phyloP scores from a whole-genome alignment of 768 basidiomycete species.

The Amanita rimosa region DNA sequence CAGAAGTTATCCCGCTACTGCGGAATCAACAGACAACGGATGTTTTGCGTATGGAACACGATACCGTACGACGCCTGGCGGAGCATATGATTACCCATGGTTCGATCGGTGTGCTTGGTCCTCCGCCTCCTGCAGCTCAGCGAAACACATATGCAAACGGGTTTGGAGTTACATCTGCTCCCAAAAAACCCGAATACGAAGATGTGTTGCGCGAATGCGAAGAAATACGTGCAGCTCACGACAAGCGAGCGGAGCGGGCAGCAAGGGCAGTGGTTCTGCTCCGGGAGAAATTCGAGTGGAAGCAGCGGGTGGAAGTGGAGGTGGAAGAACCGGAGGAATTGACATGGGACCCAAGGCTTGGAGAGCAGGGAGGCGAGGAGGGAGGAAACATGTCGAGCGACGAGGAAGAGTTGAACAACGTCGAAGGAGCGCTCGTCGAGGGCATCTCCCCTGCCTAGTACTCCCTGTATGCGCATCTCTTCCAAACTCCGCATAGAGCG shows the following conservation, averaged over 20 bases:
- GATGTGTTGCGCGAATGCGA: constrained; percentile 59
- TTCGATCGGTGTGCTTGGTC: constrained; percentile 36
- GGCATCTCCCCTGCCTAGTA: constrained; percentile 1
- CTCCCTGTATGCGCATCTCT: not conserved
- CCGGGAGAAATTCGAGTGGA: constrained; percentile 74
- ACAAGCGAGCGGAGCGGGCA: constrained; percentile 65
- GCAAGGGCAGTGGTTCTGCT: constrained; percentile 72
- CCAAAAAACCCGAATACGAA: constrained; percentile 39
- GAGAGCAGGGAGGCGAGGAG: constrained; percentile 10
- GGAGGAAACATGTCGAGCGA: constrained; percentile 14
- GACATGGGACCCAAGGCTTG: constrained; percentile 52
- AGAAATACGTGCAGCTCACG: constrained; percentile 59
- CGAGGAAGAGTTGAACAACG: constrained; percentile 17
- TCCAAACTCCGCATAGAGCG: constrained; percentile 3
- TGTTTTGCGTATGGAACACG: constrained; percentile 60
- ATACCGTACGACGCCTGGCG: constrained; percentile 57
- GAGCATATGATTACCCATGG: constrained; percentile 56
- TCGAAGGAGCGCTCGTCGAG: constrained; percentile 23
- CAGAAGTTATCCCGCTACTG: constrained; percentile 60
- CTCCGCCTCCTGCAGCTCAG: constrained; percentile 14
- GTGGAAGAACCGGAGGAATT: constrained; percentile 73
- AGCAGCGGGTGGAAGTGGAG: constrained; percentile 68
- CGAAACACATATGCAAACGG: constrained; percentile 9
- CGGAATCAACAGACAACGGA: constrained; percentile 75
- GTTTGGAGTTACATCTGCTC: constrained; percentile 13